Evolutionary conservation across 2,329 filamentous ascomycete genomes (phyloP).

Genomic region (Rutstroemia sp.): DNA sequence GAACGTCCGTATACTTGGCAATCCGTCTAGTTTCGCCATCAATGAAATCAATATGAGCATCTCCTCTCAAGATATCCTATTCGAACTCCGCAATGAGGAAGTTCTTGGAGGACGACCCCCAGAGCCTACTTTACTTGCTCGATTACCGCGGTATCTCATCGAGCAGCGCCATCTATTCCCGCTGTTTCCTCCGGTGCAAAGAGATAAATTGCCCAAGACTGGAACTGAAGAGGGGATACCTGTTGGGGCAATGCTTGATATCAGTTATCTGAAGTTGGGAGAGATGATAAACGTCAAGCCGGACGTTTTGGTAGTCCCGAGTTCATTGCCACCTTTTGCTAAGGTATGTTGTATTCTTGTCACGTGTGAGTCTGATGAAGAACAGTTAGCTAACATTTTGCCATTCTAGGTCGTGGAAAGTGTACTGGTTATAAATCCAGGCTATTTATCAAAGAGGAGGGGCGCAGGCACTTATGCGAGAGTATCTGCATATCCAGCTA

Average conservation of each 20-base stretch:
- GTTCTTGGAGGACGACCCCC: slow-evolving; percentile 47
- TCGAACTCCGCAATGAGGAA: slow-evolving; percentile 73
- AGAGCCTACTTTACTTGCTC: slow-evolving; percentile 39
- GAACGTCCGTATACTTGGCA: slow-evolving; percentile 70
- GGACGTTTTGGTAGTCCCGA: slow-evolving; percentile 78
- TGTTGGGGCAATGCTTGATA: slow-evolving; percentile 73
- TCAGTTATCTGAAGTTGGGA: slow-evolving; percentile 77
- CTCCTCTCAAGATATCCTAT: slow-evolving; percentile 76
- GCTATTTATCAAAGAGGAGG: slow-evolving; percentile 74
- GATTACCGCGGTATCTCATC: slow-evolving; percentile 71
- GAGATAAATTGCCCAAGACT: slow-evolving; percentile 58
- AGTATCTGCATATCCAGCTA: slow-evolving; percentile 64
- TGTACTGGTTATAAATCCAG: slow-evolving; percentile 86
- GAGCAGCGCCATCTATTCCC: slow-evolving; percentile 91
- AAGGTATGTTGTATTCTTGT: slow-evolving; percentile 53
- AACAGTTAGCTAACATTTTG: background rate
- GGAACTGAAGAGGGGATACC: slow-evolving; percentile 52
- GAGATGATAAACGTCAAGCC: slow-evolving; percentile 85
- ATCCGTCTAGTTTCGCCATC: slow-evolving; percentile 80
- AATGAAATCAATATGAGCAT: slow-evolving; percentile 83
- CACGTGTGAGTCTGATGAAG: background rate
- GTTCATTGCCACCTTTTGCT: slow-evolving; percentile 75
- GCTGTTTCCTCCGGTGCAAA: slow-evolving; percentile 71
- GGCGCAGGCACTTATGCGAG: slow-evolving; percentile 81
- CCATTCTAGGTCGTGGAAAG: slow-evolving; percentile 71